These are phyloP conservation scores for Solanum rostratum DNA, from an alignment of 257 asterid species.

Conservation along the genomic window DNA sequence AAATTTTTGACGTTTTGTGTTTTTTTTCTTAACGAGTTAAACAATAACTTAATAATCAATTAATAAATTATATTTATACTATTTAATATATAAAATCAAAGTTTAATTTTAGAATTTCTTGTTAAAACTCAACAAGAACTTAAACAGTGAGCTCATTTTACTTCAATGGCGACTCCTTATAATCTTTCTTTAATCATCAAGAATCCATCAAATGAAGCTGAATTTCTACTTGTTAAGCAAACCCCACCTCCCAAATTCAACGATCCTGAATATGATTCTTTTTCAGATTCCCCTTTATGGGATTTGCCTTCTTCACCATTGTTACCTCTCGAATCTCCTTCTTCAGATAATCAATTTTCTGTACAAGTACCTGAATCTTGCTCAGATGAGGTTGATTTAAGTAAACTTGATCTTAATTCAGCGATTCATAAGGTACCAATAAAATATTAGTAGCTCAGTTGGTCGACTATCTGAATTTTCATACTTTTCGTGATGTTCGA, in stretches of 20 bases:
- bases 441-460: background rate
- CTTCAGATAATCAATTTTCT: slow-evolving; percentile 4
- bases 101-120: background rate
- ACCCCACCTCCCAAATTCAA: slow-evolving; percentile 65
- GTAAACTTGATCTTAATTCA: slow-evolving; percentile 43
- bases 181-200: slow-evolving; percentile 53
- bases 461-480: background rate
- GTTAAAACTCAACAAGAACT: background rate
- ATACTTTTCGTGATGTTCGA: background rate
- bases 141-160: background rate
- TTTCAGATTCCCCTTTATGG: slow-evolving; percentile 75
- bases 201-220: slow-evolving; percentile 34
- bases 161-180: slow-evolving; percentile 27
- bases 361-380: slow-evolving; percentile 23
- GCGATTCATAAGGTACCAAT: slow-evolving; percentile 43
- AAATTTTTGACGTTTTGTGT: too few species aligned
- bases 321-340: slow-evolving; percentile 6
- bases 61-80: too few species aligned
- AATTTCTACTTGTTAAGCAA: slow-evolving; percentile 52
- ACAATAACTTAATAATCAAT: too few species aligned
- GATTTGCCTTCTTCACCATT: slow-evolving; percentile 67
- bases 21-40: too few species aligned
- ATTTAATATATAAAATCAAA: too few species aligned
- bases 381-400: slow-evolving; percentile 14
- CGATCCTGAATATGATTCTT: slow-evolving; percentile 70